phyloP scores from a whole-genome alignment of 148 eudicot species.

The Rhododendron henanense region DNA sequence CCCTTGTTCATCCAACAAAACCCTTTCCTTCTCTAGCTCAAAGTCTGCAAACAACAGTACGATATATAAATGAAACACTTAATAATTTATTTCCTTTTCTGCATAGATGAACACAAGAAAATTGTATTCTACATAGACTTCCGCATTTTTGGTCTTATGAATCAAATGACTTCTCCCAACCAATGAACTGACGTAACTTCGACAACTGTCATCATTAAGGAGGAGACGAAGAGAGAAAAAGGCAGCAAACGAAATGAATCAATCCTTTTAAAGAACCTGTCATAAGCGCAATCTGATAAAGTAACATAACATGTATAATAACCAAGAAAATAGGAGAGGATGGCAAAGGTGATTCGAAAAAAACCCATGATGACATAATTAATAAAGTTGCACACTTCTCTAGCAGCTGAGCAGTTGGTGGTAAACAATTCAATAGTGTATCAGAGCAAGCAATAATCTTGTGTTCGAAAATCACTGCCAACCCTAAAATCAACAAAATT shows the following conservation, averaged over 20 bases:
- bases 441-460: neutral
- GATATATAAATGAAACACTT: neutral
- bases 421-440: neutral
- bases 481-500: neutral
- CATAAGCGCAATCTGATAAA: neutral
- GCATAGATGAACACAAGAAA: neutral
- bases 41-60: slow-evolving; percentile 48
- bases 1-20: slow-evolving; percentile 90
- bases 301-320: neutral
- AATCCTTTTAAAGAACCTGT: neutral
- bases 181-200: neutral
- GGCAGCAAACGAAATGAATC: neutral
- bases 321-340: neutral
- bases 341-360: neutral
- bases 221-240: neutral
- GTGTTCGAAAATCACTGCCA: neutral
- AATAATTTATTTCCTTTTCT: neutral
- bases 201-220: neutral
- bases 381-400: neutral
- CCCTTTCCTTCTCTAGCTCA: slow-evolving; percentile 94
- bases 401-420: neutral
- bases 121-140: neutral
- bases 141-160: neutral
- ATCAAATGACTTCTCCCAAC: neutral
- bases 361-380: neutral